Base-by-base conservation (phyloP, 129 eudicot species). In the Arctium minus region DNA sequence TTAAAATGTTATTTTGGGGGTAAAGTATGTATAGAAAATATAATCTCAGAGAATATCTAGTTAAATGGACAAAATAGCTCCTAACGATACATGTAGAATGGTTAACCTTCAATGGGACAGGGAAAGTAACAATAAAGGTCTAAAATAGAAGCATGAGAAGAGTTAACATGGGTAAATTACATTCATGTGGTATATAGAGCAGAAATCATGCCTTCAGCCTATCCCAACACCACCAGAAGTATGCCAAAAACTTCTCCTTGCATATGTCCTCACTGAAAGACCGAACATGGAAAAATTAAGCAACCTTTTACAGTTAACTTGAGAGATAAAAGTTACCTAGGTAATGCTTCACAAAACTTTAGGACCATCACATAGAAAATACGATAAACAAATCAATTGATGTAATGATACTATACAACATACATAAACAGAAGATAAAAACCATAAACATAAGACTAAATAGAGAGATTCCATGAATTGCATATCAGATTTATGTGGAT, bases 171-270 rank as follows among this genome's bases (percentile, higher is more conserved):
- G 38, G 73, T 75, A 17, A 76, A n/a, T 62, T 77, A 74, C 79
- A 84, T 56, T 53, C 67, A 78, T 37, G 9, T 65, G 73, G 71
- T 70, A 77, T 53, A 78, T 60, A 82, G 73, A 71, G 46, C n/a
- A 65, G 46, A 76, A 74, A 80, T 76, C 92, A 78, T 95, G 87
- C 98, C 98, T 95, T 95, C 67, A 95, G 83, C 75, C 88, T 90
- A 87, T 95, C 92, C 84, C 81, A 95, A 81, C 98, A 95, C 97
- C 97, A 95, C 98, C 98, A 95, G 83, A 95, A 95, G 81, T 92
- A 95, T 73, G 85, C 89, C 90, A 95, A 77, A 81, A 95, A 95
- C 97, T 92, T 95, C 86, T 95, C 97, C 88, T 86, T 85, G 82
- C 87, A 81, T 79, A 95, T 89, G 85, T 95, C 97, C 86, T 84